These are phyloP conservation scores for Pisolithus tinctorius DNA, from an alignment of 768 basidiomycete genomes.

Conservation along the genomic window DNA sequence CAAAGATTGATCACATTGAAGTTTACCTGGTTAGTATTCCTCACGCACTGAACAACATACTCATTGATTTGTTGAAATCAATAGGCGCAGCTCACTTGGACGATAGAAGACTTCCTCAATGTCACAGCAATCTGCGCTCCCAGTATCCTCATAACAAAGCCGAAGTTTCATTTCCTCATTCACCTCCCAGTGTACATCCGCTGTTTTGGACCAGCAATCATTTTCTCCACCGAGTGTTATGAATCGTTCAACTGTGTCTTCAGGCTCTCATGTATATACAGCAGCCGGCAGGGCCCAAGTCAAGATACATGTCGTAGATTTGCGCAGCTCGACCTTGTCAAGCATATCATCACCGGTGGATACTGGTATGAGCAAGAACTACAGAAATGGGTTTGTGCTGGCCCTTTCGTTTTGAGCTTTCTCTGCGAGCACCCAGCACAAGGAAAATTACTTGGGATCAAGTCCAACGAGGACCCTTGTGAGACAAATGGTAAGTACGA, in stretches of 20 bases:
- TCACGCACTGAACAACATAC: not conserved
- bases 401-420: no score
- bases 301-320: constrained; percentile 11
- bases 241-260: not conserved
- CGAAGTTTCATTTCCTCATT: constrained; percentile 20
- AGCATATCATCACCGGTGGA: constrained; percentile 8
- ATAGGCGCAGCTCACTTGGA: not conserved
- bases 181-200: constrained; percentile 10
- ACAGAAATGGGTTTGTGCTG: no score
- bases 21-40: not conserved
- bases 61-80: not conserved
- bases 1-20: not conserved
- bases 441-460: no score
- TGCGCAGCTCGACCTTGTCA: constrained; percentile 4
- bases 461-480: no score
- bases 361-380: no score
- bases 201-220: not conserved
- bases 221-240: not conserved
- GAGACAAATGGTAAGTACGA: no score
- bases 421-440: no score
- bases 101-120: constrained; percentile 16
- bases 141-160: constrained; percentile 15
- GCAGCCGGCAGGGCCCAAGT: constrained; percentile 13
- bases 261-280: not conserved
- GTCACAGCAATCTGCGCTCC: constrained; percentile 12